phyloP scores from a whole-genome alignment of 345 rosid genomes.

The Hypericum androsaemum region DNA sequence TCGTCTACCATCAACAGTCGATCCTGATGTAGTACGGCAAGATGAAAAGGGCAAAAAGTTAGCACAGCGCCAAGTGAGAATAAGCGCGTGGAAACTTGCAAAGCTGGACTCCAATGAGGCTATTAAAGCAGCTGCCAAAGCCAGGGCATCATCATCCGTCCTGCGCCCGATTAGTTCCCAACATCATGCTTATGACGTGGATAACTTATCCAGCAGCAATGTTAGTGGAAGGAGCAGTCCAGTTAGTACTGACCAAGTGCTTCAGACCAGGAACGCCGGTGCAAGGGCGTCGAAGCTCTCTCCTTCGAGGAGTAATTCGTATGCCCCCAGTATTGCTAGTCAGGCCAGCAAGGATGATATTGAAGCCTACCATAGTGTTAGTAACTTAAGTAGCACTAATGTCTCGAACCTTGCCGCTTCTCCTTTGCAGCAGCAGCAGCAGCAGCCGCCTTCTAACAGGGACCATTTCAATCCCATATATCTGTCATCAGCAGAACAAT shows the following conservation, averaged over 20 bases:
- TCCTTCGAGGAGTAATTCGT: slow-evolving; percentile 27
- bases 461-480: slow-evolving; percentile 74
- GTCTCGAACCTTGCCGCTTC: slow-evolving; percentile 33
- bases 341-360: slow-evolving; percentile 50
- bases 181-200: slow-evolving; percentile 45
- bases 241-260: slow-evolving; percentile 40
- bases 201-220: slow-evolving; percentile 51
- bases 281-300: slow-evolving; percentile 28
- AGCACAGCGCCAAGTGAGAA: slow-evolving; percentile 67
- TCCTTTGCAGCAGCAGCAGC: slow-evolving; percentile 36
- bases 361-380: slow-evolving; percentile 41
- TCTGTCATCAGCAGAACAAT: slow-evolving; percentile 45
- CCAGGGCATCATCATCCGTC: slow-evolving; percentile 84
- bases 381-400: slow-evolving; percentile 53
- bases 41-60: slow-evolving; percentile 43
- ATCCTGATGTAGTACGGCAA: slow-evolving; percentile 45
- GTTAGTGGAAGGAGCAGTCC: slow-evolving; percentile 78
- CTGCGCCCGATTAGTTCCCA: slow-evolving; percentile 55
- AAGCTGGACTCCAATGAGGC: slow-evolving; percentile 78
- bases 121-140: slow-evolving; percentile 73
- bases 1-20: slow-evolving; percentile 64
- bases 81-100: slow-evolving; percentile 91
- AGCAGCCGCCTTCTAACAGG: slow-evolving; percentile 28
- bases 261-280: slow-evolving; percentile 21
- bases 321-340: slow-evolving; percentile 32